A percentile compares a stretch with the other conserved stretches of the same genome.
Evolutionary conservation across 129 eudicot genomes (phyloP).

Genomic region (Artemisia tridentata): DNA sequence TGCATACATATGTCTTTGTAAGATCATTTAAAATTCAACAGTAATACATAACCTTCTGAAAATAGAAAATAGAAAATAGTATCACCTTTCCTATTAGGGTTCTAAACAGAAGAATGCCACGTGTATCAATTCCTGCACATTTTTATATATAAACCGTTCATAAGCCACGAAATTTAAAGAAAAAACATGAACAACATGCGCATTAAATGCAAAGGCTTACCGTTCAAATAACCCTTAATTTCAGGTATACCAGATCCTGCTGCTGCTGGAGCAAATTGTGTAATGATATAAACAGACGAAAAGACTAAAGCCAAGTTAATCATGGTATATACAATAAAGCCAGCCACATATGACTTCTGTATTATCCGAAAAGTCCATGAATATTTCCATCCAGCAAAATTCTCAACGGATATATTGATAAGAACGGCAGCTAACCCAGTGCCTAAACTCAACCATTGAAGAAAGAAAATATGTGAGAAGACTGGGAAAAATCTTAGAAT

Average conservation of each 20-base stretch:
- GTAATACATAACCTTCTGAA: background rate
- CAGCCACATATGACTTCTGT: constrained; percentile 81
- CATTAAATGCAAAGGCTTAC: constrained; percentile 33
- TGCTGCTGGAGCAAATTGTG: constrained; percentile 95
- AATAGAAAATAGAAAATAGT: background rate
- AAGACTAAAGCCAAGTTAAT: constrained; percentile 87
- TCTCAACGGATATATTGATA: constrained; percentile 95
- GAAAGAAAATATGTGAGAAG: constrained; percentile 11
- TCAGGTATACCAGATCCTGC: constrained; percentile 99
- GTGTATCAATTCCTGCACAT: constrained; percentile 83
- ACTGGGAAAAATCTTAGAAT: background rate
- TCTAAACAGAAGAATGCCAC: constrained; percentile 91
- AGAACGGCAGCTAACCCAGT: constrained; percentile 96
- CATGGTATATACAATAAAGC: constrained; percentile 64
- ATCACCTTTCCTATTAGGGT: constrained; percentile 91
- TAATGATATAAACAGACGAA: constrained; percentile 84
- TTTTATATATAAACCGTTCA: constrained; percentile 3
- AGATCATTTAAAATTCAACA: constrained; percentile 1
- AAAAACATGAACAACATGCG: background rate
- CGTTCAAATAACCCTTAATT: constrained; percentile 95
- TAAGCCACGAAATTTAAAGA: background rate
- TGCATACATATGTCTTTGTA: background rate
- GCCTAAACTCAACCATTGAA: constrained; percentile 46
- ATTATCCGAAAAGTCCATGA: constrained; percentile 72
- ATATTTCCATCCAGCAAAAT: constrained; percentile 99